A percentile compares a stretch with the other conserved stretches of the same genome.
phyloP scores from a whole-genome alignment of 2,329 filamentous ascomycete genomes.

The Colletotrichum eleusines region DNA sequence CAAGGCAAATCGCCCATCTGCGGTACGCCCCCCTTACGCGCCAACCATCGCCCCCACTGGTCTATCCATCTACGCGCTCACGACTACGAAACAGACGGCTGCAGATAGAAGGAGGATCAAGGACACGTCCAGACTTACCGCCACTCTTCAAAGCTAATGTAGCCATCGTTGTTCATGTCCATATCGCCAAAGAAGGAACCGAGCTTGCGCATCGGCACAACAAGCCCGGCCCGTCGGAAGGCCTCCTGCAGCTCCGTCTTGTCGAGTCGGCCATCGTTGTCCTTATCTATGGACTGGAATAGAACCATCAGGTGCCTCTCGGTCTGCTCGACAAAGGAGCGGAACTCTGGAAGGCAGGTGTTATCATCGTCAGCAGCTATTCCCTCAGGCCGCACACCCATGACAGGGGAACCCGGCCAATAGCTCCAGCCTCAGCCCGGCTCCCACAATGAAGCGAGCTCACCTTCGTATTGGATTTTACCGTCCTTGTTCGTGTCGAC shows the following conservation, averaged over 20 bases:
- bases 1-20: slow-evolving; percentile 5
- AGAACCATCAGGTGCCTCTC: slow-evolving; percentile 85
- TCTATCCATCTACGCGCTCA: slow-evolving; percentile 2
- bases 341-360: slow-evolving; percentile 76
- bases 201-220: slow-evolving; percentile 81
- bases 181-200: slow-evolving; percentile 90
- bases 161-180: slow-evolving; percentile 88
- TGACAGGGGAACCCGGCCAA: slow-evolving; percentile 26
- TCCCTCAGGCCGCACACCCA: slow-evolving; percentile 19
- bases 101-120: not conserved
- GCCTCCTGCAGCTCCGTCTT: slow-evolving; percentile 85
- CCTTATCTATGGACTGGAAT: slow-evolving; percentile 88
- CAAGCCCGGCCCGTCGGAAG: slow-evolving; percentile 82
- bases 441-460: slow-evolving; percentile 46
- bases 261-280: slow-evolving; percentile 87
- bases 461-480: slow-evolving; percentile 91
- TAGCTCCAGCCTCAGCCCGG: slow-evolving; percentile 27
- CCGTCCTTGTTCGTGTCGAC: slow-evolving; percentile 92
- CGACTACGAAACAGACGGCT: not conserved
- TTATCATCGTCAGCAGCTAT: slow-evolving; percentile 39
- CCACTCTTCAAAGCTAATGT: slow-evolving; percentile 95
- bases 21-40: not conserved
- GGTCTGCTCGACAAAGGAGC: slow-evolving; percentile 85
- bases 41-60: no score
- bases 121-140: slow-evolving; percentile 72